Conservation (phyloP, 1,284 basidiomycete genomes). For the Agaricales sp. region DNA sequence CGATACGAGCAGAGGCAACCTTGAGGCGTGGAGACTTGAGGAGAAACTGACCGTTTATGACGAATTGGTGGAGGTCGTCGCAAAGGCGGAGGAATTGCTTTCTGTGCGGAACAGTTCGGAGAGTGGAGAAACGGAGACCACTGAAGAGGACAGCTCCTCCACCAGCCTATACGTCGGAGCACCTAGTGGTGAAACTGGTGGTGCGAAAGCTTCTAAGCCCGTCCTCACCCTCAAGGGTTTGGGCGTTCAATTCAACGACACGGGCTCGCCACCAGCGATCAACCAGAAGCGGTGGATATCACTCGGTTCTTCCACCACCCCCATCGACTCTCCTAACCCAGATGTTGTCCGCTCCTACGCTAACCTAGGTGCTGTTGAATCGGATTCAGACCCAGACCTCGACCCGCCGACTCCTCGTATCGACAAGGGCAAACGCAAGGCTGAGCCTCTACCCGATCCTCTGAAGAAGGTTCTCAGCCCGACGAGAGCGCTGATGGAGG, state of each 20-base stretch:
- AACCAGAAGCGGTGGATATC: not conserved
- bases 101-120: too few relatives aligned
- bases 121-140: too few relatives aligned
- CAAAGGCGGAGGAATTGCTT: not conserved
- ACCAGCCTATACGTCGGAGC: too few relatives aligned
- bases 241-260: not conserved
- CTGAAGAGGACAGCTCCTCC: too few relatives aligned
- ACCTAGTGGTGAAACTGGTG: too few relatives aligned
- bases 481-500: conserved; percentile 40
- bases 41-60: not conserved
- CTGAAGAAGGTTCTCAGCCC: conserved; percentile 64
- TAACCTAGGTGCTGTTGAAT: too few relatives aligned
- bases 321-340: conserved; percentile 8
- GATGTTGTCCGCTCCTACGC: conserved; percentile 19
- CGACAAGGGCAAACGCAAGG: conserved; percentile 68
- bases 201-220: too few relatives aligned
- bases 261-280: not conserved
- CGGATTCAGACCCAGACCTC: conserved; percentile 6
- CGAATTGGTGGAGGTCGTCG: not conserved
- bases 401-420: conserved; percentile 45
- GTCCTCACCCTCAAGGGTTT: not conserved
- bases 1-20: too few relatives aligned
- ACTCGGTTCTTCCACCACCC: not conserved
- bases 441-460: conserved; percentile 55
- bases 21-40: not conserved